These are phyloP conservation scores for Massariosphaeria phaeospora DNA, from an alignment of 495 filamentous ascomycete species.

Conservation along the genomic window DNA sequence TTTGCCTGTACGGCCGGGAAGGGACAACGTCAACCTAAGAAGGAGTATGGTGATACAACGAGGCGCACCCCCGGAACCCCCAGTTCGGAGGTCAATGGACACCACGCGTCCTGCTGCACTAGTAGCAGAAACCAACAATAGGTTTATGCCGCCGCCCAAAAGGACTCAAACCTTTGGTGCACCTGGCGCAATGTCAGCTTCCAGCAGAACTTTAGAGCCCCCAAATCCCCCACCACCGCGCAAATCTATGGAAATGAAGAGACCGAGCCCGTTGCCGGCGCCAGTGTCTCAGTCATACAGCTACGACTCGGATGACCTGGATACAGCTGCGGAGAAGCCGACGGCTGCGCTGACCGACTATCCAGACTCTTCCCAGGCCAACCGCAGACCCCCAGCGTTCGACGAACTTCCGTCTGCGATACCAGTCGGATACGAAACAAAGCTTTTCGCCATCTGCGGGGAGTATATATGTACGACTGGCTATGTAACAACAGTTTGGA, in stretches of 20 bases:
- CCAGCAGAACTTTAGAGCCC: constrained; percentile 8
- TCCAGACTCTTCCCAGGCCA: constrained; percentile 79
- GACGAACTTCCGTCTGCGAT: constrained; percentile 69
- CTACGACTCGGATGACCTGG: constrained; percentile 34
- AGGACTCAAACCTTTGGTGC: constrained; percentile 27
- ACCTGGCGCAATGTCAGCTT: neutral
- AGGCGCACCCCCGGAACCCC: constrained; percentile 24
- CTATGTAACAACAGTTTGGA: constrained; percentile 81
- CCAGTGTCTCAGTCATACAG: neutral
- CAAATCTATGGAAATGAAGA: constrained; percentile 22
- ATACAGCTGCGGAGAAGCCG: constrained; percentile 23
- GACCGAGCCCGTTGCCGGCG: constrained; percentile 6
- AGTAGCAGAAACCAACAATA: constrained; percentile 15
- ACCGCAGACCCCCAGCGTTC: constrained; percentile 73
- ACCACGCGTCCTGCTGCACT: constrained; percentile 10
- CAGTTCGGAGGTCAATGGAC: constrained; percentile 31
- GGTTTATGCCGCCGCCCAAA: constrained; percentile 29
- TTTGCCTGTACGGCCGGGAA: constrained; percentile 58
- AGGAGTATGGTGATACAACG: constrained; percentile 23
- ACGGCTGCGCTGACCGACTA: constrained; percentile 50
- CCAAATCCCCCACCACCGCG: constrained; percentile 19
- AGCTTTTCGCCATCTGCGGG: constrained; percentile 80
- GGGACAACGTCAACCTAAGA: constrained; percentile 33
- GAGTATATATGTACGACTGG: constrained; percentile 82
- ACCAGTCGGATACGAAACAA: constrained; percentile 74